Base-by-base conservation (phyloP, 2,329 filamentous ascomycete species). In the Colletotrichum gloeosporioides region DNA sequence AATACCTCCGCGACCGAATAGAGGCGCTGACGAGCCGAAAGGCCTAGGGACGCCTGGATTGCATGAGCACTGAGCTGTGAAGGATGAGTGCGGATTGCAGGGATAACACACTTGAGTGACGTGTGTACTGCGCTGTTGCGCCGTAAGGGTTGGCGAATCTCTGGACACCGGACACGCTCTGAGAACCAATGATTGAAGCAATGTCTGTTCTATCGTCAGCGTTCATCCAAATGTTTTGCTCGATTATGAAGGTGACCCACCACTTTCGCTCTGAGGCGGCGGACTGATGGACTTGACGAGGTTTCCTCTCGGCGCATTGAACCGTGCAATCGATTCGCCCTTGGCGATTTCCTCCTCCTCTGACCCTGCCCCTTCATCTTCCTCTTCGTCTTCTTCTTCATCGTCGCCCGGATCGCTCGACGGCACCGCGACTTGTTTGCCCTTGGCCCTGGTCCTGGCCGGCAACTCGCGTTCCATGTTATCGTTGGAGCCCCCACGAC, bases 171-270 rank as follows among this genome's bases (percentile, higher is more conserved):
- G 44, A 34, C 10, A 65, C 29, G 27, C 64, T 76, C 27, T 69
- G 73, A 27, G 73, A 73, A 32, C 73, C 73, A 32, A 76, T 69
- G 27, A 73, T 64, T 13, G 73, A 76, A 39, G 70, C 73, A 44
- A 76, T 64, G 4, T 76, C 73, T 76, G 12, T 31, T 6, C 6
- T 16, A 18, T 27, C n/a, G 59, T 69, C 57, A 76, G 70, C n/a
- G 8, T 29, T 36, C 27, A 34, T 29, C 22, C 18, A 34, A 22
- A 4, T 4, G 16, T 29, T 29, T 16, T n/a, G 34, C 34, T 18
- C 39, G 61, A 67, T 55, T 16, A 3, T 32, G 4, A n/a, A 8
- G 7, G 31, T 10, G 29, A 76, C 73, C 22, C 15, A 76, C 73
- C 73, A 53, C 70, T 76, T 49, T 73, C 70, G 29, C 69, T 75